phyloP scores from a whole-genome alignment of 495 filamentous ascomycete genomes.

The Rhypophila decipiens region DNA sequence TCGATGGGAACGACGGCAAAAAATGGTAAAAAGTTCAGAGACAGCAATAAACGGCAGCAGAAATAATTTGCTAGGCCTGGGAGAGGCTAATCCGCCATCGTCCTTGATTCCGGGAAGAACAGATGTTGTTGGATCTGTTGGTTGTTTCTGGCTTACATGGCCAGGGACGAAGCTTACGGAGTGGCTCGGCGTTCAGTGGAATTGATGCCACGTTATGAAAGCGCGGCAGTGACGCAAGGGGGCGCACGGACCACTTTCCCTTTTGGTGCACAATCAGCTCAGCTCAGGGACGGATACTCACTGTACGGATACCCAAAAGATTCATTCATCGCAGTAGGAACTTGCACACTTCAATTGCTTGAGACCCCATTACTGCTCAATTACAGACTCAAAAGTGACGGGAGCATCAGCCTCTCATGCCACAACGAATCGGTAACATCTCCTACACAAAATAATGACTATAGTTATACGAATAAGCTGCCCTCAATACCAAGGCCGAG shows the following conservation, averaged over 20 bases:
- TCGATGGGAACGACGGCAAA: constrained; percentile 14
- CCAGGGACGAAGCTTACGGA: neutral
- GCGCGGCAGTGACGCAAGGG: constrained; percentile 6
- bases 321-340: neutral
- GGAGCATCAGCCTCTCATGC: no score
- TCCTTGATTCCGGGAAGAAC: neutral
- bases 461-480: no score
- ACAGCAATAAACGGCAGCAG: neutral
- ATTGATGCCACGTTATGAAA: constrained; percentile 33
- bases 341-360: neutral
- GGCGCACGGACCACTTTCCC: constrained; percentile 1
- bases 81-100: neutral
- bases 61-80: neutral
- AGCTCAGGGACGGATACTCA: no score
- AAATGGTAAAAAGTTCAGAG: constrained; percentile 13
- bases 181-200: neutral
- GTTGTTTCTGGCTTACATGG: neutral
- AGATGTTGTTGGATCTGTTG: neutral
- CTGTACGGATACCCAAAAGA: no score
- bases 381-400: no score
- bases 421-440: no score
- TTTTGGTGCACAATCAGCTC: neutral
- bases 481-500: no score
- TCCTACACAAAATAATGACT: no score
- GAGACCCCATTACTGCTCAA: no score